Evolutionary conservation across 2,329 filamentous ascomycete genomes (phyloP), one percentile per base, ranked within the genome.

Genomic region (Botryotinia narcissicola): DNA sequence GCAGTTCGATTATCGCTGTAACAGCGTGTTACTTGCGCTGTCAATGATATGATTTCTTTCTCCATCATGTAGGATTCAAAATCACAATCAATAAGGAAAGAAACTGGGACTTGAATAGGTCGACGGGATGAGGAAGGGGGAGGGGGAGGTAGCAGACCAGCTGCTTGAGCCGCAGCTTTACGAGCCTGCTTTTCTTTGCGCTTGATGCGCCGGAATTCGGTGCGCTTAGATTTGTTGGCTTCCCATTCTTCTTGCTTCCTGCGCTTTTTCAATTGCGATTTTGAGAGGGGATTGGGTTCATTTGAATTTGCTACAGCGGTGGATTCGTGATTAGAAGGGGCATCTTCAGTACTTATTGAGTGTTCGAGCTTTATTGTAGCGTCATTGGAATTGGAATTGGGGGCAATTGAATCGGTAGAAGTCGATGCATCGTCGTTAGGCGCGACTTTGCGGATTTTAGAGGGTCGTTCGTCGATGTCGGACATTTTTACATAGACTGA

Each of bases 61-160:
- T 95, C 92, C 69, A 87, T 87, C 96, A 99, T 99, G 80, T 95
- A 88, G 60, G 92, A 86, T 81, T 99, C 95, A 81, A 97, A 99
- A 77, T 93, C 90, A 83, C 95, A 98, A 84, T 99, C 96, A 75
- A 99, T 85, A 74, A 99, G 86, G 77, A 99, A 85, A 0, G 93
- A 89, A 35, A 98, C 84, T 2, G 95, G 94, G 0, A 97, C 87
- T 73, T 90, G 88, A 67, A 86, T 84, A 61, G 83, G 78, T 67
- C 78, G 71, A 18, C 71, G 71, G 7, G 71, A 61, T 22, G 62
- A 68, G 9, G 62, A 14, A 25, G 71, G 71, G 5, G 62, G 71
- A 14, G 71, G 71, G 14, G 62, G 62, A 40, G 71, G 71, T n/a
- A 72, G 46, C 16, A 68, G 71, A 18, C 71, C 71, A 83, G 82